Percentiles rank a stretch among this genome's conserved stretches.
phyloP scores from a whole-genome alignment of 805 yeast species.

The Saturnispora serradocipensis region DNA sequence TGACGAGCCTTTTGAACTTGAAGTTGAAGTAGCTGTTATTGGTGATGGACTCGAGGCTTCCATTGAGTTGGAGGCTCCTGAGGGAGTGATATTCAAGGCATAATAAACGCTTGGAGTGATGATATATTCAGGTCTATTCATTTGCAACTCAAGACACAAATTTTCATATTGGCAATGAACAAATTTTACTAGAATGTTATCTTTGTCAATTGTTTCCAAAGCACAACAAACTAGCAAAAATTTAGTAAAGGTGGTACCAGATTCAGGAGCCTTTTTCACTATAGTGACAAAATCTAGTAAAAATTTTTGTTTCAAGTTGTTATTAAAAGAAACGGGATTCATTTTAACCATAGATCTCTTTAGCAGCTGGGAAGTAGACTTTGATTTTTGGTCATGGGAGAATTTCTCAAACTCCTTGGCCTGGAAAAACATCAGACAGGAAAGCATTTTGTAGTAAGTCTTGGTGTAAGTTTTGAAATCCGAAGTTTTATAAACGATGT shows the following conservation, averaged over 20 bases:
- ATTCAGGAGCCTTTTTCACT: conserved; percentile 18
- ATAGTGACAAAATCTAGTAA: conserved; percentile 19
- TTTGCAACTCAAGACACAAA: conserved; percentile 21
- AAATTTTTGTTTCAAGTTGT: conserved; percentile 20
- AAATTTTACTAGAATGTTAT: conserved; percentile 24
- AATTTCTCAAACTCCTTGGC: conserved; percentile 26
- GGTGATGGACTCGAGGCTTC: neutral
- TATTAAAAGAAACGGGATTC: conserved; percentile 9
- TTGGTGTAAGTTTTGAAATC: conserved; percentile 24
- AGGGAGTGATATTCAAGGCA: conserved; percentile 7
- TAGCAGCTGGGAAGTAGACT: conserved; percentile 17
- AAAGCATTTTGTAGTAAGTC: conserved; percentile 26
- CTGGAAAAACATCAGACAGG: conserved; percentile 26
- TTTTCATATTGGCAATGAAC: conserved; percentile 18
- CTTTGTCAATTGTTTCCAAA: conserved; percentile 18
- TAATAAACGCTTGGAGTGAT: neutral
- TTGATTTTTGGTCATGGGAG: conserved; percentile 16
- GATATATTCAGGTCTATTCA: conserved; percentile 21
- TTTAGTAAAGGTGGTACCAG: conserved; percentile 25
- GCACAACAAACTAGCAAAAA: conserved; percentile 29
- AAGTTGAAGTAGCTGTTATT: neutral
- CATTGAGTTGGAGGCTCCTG: conserved; percentile 7
- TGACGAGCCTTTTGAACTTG: neutral
- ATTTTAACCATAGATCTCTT: conserved; percentile 17
- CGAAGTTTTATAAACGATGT: conserved; percentile 22